Evolutionary conservation across 2,329 filamentous ascomycete genomes (phyloP).

Genomic region (Ceratocystiopsis minuta): DNA sequence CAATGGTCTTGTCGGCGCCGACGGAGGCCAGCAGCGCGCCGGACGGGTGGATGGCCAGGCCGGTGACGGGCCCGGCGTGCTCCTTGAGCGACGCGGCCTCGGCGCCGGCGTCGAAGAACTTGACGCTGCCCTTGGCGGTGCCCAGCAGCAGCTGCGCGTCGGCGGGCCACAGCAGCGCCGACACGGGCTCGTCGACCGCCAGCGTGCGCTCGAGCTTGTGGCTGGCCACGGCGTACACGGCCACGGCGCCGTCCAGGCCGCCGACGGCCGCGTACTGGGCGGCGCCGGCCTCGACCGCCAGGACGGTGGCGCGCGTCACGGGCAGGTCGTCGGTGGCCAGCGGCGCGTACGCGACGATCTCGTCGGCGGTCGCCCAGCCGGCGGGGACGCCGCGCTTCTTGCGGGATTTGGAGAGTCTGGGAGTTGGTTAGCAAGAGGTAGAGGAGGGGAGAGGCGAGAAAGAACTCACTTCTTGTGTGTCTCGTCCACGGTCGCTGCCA

Average conservation of each 20-base stretch:
- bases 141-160: conserved; percentile 53
- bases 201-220: conserved; percentile 50
- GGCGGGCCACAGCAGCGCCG: conserved; percentile 39
- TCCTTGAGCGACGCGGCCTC: conserved; percentile 55
- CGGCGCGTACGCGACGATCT: conserved; percentile 35
- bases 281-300: conserved; percentile 32
- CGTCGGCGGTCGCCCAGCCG: conserved; percentile 65
- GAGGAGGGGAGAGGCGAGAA: not conserved
- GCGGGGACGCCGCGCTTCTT: conserved; percentile 77
- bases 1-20: conserved; percentile 79
- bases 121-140: conserved; percentile 59
- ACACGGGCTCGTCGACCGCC: conserved; percentile 49
- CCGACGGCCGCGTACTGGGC: conserved; percentile 46
- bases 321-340: conserved; percentile 27
- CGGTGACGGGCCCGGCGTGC: conserved; percentile 67
- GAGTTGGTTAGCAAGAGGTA: conserved; percentile 1
- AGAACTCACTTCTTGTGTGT: conserved; percentile 55
- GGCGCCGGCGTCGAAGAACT: conserved; percentile 56
- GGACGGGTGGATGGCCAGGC: conserved; percentile 64
- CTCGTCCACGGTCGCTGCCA: conserved; percentile 58
- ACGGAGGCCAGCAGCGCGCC: conserved; percentile 72
- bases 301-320: conserved; percentile 29
- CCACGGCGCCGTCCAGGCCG: conserved; percentile 55
- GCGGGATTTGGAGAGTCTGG: conserved; percentile 67
- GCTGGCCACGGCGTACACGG: conserved; percentile 55